phyloP scores from a whole-genome alignment of 2,329 filamentous ascomycete species.

The Stagonosporopsis tanaceti region DNA sequence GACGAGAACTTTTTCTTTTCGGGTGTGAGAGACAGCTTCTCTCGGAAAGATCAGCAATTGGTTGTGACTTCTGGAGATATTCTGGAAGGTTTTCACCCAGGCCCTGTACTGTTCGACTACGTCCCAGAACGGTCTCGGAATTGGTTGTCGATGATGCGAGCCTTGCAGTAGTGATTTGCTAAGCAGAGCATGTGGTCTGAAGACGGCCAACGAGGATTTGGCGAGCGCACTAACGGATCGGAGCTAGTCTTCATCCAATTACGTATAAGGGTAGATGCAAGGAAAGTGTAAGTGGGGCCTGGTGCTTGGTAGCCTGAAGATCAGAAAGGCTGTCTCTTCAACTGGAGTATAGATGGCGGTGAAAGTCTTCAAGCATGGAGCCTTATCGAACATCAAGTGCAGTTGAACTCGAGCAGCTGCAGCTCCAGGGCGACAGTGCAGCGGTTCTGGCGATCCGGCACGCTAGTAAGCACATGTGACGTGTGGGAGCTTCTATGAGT shows the following conservation, averaged over 20 bases:
- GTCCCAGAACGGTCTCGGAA: constrained; percentile 15
- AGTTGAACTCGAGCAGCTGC: constrained; percentile 15
- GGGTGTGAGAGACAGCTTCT: constrained; percentile 5
- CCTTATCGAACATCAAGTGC: constrained; percentile 7
- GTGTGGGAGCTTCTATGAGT: constrained; percentile 30
- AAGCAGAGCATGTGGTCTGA: constrained; percentile 32
- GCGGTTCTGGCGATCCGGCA: constrained; percentile 37
- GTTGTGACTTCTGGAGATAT: constrained; percentile 4
- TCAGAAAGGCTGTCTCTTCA: constrained; percentile 3
- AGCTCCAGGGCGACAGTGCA: constrained; percentile 21
- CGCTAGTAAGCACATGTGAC: constrained; percentile 40
- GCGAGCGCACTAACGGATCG: constrained; percentile 23
- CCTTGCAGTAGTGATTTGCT: constrained; percentile 39
- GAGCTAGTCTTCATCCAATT: constrained; percentile 28
- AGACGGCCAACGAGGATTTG: constrained; percentile 22
- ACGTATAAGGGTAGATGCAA: constrained; percentile 11
- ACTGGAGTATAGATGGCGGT: constrained; percentile 2
- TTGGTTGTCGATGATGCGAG: constrained; percentile 21
- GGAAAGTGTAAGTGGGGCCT: constrained; percentile 21
- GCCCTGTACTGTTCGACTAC: constrained; percentile 6
- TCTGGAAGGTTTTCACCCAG: neutral
- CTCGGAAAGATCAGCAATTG: neutral
- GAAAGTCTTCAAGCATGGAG: constrained; percentile 14
- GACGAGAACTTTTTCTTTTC: constrained; percentile 22
- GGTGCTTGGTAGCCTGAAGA: constrained; percentile 3